phyloP scores from a whole-genome alignment of 352 stramenopile species.

The Pseudoperonospora humuli region DNA sequence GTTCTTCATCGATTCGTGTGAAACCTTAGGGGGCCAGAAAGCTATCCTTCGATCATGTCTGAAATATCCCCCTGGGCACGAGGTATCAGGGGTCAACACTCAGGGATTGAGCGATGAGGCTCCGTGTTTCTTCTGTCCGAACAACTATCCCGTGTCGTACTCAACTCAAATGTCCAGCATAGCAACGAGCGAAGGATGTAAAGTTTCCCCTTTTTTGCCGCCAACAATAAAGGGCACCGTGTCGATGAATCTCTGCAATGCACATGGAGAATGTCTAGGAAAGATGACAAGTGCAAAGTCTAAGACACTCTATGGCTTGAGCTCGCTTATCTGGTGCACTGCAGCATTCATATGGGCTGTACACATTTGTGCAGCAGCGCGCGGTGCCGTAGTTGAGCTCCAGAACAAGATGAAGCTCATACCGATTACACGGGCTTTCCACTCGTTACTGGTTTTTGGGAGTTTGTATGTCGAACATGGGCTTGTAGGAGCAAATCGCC shows the following conservation, averaged over 20 bases:
- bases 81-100: background rate
- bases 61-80: conserved; percentile 5
- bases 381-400: conserved; percentile 38
- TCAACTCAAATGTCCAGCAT: conserved; percentile 9
- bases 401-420: conserved; percentile 52
- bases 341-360: conserved; percentile 36
- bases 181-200: conserved; percentile 16
- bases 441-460: conserved; percentile 18
- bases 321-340: conserved; percentile 28
- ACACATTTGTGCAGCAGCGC: conserved; percentile 37
- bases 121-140: conserved; percentile 41
- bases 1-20: conserved; percentile 51
- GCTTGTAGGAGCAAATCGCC: too few species aligned
- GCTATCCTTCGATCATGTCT: conserved; percentile 51
- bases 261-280: conserved; percentile 30
- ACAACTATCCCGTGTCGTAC: conserved; percentile 21
- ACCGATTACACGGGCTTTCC: conserved; percentile 27
- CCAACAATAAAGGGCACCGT: conserved; percentile 33
- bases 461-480: conserved; percentile 27
- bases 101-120: background rate
- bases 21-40: conserved; percentile 28
- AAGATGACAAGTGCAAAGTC: conserved; percentile 11
- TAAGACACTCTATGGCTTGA: conserved; percentile 29
- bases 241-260: conserved; percentile 47
- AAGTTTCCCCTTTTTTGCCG: conserved; percentile 13